Evolutionary conservation across 768 basidiomycete species (phyloP).

Genomic region (Tremella mesenterica): DNA sequence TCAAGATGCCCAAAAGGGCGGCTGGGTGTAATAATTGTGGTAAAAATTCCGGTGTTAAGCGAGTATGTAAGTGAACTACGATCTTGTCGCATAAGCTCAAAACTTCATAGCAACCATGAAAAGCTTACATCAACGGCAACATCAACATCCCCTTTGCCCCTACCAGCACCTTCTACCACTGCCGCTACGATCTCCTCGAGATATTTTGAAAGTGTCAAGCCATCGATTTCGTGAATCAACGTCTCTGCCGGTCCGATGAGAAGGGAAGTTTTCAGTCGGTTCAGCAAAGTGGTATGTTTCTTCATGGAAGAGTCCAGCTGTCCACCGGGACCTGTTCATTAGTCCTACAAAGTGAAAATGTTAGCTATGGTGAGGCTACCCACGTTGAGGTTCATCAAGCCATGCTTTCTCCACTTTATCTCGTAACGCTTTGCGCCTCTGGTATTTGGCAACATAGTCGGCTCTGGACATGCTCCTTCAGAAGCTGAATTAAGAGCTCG

Average conservation of each 20-base stretch:
- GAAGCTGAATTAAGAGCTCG: no score
- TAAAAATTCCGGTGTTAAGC: slow-evolving; percentile 73
- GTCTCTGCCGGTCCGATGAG: slow-evolving; percentile 53
- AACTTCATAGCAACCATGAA: neutral
- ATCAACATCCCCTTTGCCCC: slow-evolving; percentile 89
- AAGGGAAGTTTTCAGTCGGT: slow-evolving; percentile 79
- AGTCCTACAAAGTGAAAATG: neutral
- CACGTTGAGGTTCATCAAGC: slow-evolving; percentile 38
- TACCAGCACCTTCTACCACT: slow-evolving; percentile 68
- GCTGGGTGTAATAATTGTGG: slow-evolving; percentile 54
- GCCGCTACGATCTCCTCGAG: slow-evolving; percentile 88
- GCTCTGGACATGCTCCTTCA: slow-evolving; percentile 35
- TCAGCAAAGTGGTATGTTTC: slow-evolving; percentile 90
- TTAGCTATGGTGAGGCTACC: slow-evolving; percentile 5
- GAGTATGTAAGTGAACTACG: slow-evolving; percentile 76
- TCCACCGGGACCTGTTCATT: slow-evolving; percentile 57
- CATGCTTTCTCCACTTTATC: slow-evolving; percentile 39
- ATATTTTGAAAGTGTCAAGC: slow-evolving; percentile 87
- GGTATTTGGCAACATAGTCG: slow-evolving; percentile 41
- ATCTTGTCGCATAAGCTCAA: slow-evolving; percentile 50
- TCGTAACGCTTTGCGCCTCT: slow-evolving; percentile 20
- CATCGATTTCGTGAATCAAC: slow-evolving; percentile 83
- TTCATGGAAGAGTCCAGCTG: slow-evolving; percentile 84
- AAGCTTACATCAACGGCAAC: slow-evolving; percentile 74
- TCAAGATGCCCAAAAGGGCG: slow-evolving; percentile 49